Base-by-base conservation (phyloP, 805 yeast species). In the Candida stauntonica region DNA sequence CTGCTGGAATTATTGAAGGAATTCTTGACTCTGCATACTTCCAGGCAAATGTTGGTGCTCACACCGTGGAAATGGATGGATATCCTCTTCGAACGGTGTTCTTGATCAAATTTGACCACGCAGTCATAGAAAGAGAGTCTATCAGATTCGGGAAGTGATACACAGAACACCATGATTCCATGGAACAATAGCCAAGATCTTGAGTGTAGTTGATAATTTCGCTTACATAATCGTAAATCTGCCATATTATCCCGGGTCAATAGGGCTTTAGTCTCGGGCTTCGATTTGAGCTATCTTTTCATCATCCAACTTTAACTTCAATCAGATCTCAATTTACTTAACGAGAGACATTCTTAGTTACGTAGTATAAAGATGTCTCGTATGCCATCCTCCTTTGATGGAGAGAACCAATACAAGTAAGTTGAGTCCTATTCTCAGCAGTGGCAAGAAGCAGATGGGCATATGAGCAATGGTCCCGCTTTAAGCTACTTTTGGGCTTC, bases 1-100 rank as follows among this genome's bases (percentile, higher is more conserved):
- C 81, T 2, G 95, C 95, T 0, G 96, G 96, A 0, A 72, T 87
- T 13, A 70, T 86, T 29, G 95, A 87, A 57, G 95, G 94, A 0
- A 79, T 86, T 1, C 63, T 87, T 41, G 93, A 84, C 51, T 68
- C 82, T 5, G 68, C 86, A 2, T 79, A 78, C 46, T 86, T 86
- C 54, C 77, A 72, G 38, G 88, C 91, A 12, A 68, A 65, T 32
- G 95, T 87, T 7, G 75, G 84, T n/a, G 95, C 96, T 1, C 95
- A 87, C 54, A 71, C 81, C 0, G 86, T 80, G 14, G 83, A 85
- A 1, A 60, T 70, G 3, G 81, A 73, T 3, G 73, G 68, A 4
- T 55, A 52, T 23, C 87, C 91, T 0, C 60, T 70, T 42, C 62
- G 86, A 42, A 86, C 96, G 0, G 89, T 87, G 0, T 86, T 80